Evolutionary conservation across 2,329 filamentous ascomycete genomes (phyloP).

Genomic region (Aspergillus floridensis): DNA sequence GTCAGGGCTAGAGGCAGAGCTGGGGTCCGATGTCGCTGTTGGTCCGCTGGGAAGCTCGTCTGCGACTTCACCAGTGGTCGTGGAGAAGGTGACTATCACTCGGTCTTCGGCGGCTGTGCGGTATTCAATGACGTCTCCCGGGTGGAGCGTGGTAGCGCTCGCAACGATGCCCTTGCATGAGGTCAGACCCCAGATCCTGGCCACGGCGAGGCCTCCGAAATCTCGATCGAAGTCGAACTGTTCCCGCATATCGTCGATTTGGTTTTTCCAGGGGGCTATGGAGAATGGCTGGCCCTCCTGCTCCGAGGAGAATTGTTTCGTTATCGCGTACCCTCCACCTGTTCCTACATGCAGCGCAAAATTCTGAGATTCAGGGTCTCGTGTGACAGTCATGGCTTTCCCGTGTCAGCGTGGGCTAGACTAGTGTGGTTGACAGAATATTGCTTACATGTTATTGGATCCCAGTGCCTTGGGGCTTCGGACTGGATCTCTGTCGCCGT

Average conservation of each 20-base stretch:
- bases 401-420: slow-evolving; percentile 15
- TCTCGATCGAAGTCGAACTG: slow-evolving; percentile 51
- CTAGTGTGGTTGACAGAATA: too few species aligned
- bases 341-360: slow-evolving; percentile 33
- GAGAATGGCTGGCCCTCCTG: slow-evolving; percentile 3
- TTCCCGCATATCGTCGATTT: slow-evolving; percentile 34
- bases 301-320: slow-evolving; percentile 14
- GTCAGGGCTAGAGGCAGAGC: slow-evolving; percentile 11
- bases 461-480: slow-evolving; percentile 24
- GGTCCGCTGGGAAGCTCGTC: neutral
- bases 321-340: slow-evolving; percentile 26
- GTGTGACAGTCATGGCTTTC: slow-evolving; percentile 26
- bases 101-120: slow-evolving; percentile 48
- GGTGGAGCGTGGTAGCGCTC: slow-evolving; percentile 53
- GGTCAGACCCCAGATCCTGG: slow-evolving; percentile 55
- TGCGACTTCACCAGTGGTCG: slow-evolving; percentile 13
- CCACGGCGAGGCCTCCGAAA: slow-evolving; percentile 49
- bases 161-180: slow-evolving; percentile 50
- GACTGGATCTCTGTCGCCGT: slow-evolving; percentile 8
- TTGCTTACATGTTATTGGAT: slow-evolving; percentile 35
- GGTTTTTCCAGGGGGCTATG: slow-evolving; percentile 28
- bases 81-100: slow-evolving; percentile 39
- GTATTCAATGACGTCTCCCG: slow-evolving; percentile 58
- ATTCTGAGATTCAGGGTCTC: slow-evolving; percentile 11
- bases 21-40: neutral